phyloP scores from a whole-genome alignment of 345 rosid species.

The Physaria fendleri region DNA sequence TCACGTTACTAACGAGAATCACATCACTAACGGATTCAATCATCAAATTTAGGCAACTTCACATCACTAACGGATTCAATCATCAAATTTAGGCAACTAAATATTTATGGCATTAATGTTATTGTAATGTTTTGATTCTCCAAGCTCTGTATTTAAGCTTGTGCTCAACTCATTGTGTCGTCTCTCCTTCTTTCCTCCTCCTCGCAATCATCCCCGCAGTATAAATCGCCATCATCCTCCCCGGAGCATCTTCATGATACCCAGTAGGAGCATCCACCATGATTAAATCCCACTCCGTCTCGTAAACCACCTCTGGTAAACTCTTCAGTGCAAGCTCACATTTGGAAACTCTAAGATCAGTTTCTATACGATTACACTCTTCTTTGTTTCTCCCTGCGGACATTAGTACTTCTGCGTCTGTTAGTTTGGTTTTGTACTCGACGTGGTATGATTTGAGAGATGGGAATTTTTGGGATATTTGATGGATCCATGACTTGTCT shows the following conservation, averaged over 20 bases:
- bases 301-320: slow-evolving; percentile 62
- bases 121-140: no score
- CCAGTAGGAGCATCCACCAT: slow-evolving; percentile 98
- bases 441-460: slow-evolving; percentile 69
- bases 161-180: no score
- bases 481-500: slow-evolving; percentile 69
- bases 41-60: no score
- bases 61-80: no score
- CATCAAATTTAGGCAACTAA: no score
- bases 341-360: slow-evolving; percentile 52
- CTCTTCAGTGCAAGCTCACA: slow-evolving; percentile 61
- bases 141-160: no score
- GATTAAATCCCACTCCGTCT: slow-evolving; percentile 75
- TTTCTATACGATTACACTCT: slow-evolving; percentile 38
- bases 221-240: slow-evolving; percentile 82
- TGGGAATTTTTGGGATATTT: slow-evolving; percentile 42
- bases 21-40: no score
- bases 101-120: no score
- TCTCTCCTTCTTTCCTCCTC: slow-evolving; percentile 48
- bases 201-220: slow-evolving; percentile 81
- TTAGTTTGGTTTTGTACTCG: slow-evolving; percentile 56
- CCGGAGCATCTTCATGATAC: slow-evolving; percentile 69
- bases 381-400: slow-evolving; percentile 29
- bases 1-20: no score
- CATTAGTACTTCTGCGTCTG: slow-evolving; percentile 50